Percentiles rank a stretch among this genome's conserved stretches.
Evolutionary conservation across 1,284 basidiomycete genomes (phyloP).

Genomic region (Chalciporus sp.): DNA sequence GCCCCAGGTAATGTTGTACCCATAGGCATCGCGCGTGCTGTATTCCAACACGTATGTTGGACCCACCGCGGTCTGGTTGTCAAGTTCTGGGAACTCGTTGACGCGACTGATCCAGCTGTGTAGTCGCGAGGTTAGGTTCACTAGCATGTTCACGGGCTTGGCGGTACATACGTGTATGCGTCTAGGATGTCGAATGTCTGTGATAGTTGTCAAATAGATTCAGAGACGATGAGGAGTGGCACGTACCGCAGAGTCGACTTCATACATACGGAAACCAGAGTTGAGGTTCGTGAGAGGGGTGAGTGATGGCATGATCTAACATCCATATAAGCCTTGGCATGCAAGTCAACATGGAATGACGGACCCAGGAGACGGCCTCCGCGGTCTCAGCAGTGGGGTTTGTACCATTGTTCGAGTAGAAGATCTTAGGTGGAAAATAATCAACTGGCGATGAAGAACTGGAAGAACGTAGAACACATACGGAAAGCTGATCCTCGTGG

Average conservation of each 20-base stretch:
- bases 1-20: constrained; percentile 45
- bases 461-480: constrained; percentile 25
- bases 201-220: constrained; percentile 13
- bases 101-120: constrained; percentile 40
- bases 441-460: neutral
- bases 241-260: constrained; percentile 70
- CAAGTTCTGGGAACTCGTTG: constrained; percentile 37
- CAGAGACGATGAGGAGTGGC: neutral
- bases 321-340: constrained; percentile 16
- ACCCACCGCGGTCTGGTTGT: constrained; percentile 37
- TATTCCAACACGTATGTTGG: constrained; percentile 48
- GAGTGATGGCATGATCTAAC: constrained; percentile 66
- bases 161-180: constrained; percentile 38
- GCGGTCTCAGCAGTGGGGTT: constrained; percentile 57
- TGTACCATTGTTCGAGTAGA: constrained; percentile 46
- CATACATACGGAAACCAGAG: constrained; percentile 78
- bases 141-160: neutral
- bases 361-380: constrained; percentile 50
- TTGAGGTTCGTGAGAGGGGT: constrained; percentile 76
- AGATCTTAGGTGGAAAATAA: constrained; percentile 33
- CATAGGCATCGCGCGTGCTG: constrained; percentile 45
- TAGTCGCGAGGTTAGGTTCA: neutral
- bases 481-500: constrained; percentile 76
- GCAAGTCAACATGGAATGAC: no score
- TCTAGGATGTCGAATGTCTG: constrained; percentile 44